Evolutionary conservation across 495 filamentous ascomycete genomes (phyloP), one percentile per base, ranked within the genome.

Genomic region (Bombardia bombarda): DNA sequence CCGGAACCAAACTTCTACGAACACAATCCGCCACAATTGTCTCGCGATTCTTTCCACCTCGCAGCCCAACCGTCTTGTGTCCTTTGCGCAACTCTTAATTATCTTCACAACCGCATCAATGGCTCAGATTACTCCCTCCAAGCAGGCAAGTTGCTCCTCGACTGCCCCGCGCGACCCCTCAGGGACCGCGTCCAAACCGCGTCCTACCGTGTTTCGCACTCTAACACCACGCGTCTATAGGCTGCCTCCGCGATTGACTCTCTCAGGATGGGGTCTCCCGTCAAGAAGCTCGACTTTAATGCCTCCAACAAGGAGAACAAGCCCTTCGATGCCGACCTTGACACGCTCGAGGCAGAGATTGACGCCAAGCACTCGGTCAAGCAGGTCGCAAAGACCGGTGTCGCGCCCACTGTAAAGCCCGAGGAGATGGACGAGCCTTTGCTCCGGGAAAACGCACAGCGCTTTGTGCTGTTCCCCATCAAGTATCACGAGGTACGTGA

Each of bases 391-490:
- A 43, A 62, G 42, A 48, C 70, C 41, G 51, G 59, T 14, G 75
- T 78, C 36, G 79, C 78, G 47, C 57, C 72, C 42, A 74, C 72
- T 17, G 77, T 84, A 60, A 84, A 86, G 66, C 59, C 78, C 16
- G 69, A 84, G 42, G 84, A 94, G 66, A 75, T 75, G 40, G 77
- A 85, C 35, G 92, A 98, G 75, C 92, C 92, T 36, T 74, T 98
- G 45, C 82, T 98, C 20, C 85, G 85, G 60, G 92, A 96, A 72
- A 98, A 98, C 71, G 84, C 88, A 51, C 78, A 95, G 49, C 87
- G 92, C 51, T 98, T 97, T 61, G 92, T 98, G 42, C 75, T 98
- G 37, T 98, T 98, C 69, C 92, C 92, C 46, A 97, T 98, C 67
- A 96, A 95, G 75, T 97, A 97, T 65, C 88, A 98, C 57, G 92